Percentiles rank a stretch among this genome's conserved stretches.
These are phyloP conservation scores for Suillus tomentosus DNA, from an alignment of 768 basidiomycete species.

Conservation along the genomic window DNA sequence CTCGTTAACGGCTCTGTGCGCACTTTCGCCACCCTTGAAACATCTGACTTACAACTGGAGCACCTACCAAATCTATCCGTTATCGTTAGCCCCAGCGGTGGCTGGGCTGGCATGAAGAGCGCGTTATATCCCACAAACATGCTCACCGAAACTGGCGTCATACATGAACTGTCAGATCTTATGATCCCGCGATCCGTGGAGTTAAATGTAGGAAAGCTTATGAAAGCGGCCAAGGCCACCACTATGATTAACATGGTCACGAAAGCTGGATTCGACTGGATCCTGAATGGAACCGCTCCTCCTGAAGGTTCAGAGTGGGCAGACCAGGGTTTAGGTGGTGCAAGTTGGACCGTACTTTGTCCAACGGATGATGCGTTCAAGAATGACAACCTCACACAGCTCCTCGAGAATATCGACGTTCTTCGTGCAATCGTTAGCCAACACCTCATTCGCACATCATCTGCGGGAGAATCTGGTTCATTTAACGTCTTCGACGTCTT, in stretches of 20 bases:
- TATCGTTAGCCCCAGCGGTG: conserved; percentile 65
- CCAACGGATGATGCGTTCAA: conserved; percentile 94
- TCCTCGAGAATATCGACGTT: conserved; percentile 57
- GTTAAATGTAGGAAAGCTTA: conserved; percentile 85
- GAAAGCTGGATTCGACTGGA: conserved; percentile 88
- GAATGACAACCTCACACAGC: conserved; percentile 72
- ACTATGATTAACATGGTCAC: conserved; percentile 86
- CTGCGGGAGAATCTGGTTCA: conserved; percentile 23
- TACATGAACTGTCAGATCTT: conserved; percentile 85
- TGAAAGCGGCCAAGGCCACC: conserved; percentile 83
- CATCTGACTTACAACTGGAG: conserved; percentile 76
- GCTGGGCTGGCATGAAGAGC: conserved; percentile 73
- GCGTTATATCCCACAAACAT: conserved; percentile 60
- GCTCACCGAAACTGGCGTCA: conserved; percentile 86
- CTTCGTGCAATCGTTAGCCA: conserved; percentile 69
- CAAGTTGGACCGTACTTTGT: conserved; percentile 87
- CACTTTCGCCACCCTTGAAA: conserved; percentile 82
- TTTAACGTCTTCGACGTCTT: conserved; percentile 36
- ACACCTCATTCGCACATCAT: conserved; percentile 64
- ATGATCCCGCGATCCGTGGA: conserved; percentile 87
- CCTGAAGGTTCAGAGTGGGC: conserved; percentile 72
- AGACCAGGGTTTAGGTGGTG: conserved; percentile 45
- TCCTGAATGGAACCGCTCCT: conserved; percentile 81
- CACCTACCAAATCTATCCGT: conserved; percentile 54
- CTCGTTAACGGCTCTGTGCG: conserved; percentile 66